phyloP scores from a whole-genome alignment of 495 filamentous ascomycete species.

The Symbiotaphrina buchneri region DNA sequence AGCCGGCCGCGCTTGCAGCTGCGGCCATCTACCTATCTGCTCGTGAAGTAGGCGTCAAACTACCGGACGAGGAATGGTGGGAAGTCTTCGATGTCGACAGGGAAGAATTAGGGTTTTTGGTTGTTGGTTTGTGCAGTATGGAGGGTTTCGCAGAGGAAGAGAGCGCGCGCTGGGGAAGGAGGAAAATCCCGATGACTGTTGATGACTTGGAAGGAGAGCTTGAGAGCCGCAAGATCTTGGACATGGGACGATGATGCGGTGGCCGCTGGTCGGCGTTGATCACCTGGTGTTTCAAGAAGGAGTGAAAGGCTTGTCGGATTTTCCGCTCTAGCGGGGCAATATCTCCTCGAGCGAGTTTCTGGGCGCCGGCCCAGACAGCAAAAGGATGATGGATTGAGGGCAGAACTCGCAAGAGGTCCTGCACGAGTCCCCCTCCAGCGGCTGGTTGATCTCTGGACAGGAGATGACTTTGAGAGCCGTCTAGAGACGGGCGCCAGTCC shows the following conservation, averaged over 20 bases:
- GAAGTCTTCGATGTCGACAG: constrained; percentile 95
- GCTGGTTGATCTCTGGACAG: too few relatives aligned
- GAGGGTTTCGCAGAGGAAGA: constrained; percentile 42
- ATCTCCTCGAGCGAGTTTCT: too few relatives aligned
- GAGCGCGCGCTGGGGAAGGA: constrained; percentile 20
- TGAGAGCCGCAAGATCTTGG: constrained; percentile 2
- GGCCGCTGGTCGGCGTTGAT: too few relatives aligned
- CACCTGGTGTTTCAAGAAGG: too few relatives aligned
- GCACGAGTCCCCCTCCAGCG: too few relatives aligned
- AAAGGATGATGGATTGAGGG: too few relatives aligned
- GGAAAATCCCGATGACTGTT: constrained; percentile 4
- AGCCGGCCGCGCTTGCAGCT: constrained; percentile 65
- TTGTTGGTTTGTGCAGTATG: constrained; percentile 65
- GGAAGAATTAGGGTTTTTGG: constrained; percentile 85
- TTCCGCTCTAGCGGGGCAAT: too few relatives aligned
- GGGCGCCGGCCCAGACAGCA: too few relatives aligned
- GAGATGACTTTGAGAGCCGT: too few relatives aligned
- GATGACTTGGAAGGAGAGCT: constrained; percentile 3
- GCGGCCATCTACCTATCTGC: constrained; percentile 78
- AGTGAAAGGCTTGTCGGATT: too few relatives aligned
- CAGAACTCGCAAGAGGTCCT: too few relatives aligned
- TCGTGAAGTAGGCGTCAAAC: constrained; percentile 49
- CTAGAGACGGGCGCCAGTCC: too few relatives aligned
- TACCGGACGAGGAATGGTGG: constrained; percentile 82
- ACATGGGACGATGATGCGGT: not conserved